Evolutionary conservation across 179 eudicot species (phyloP).

Genomic region (Silene noctiflora): DNA sequence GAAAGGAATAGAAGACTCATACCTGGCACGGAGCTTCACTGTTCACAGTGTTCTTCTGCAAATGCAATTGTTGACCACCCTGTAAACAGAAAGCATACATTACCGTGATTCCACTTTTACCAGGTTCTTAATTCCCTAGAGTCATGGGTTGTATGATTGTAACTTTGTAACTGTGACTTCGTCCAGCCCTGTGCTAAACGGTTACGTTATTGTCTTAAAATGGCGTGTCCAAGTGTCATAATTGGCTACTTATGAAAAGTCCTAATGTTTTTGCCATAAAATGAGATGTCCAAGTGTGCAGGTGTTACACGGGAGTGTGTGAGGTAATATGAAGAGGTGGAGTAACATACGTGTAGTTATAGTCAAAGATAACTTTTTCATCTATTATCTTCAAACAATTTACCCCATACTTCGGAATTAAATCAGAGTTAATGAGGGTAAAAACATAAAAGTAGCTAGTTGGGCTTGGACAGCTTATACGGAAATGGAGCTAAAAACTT

Average conservation of each 20-base stretch:
- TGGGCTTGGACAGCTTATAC: too few relatives aligned
- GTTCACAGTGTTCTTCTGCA: conserved; percentile 15
- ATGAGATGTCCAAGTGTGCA: neutral
- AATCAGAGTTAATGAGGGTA: neutral
- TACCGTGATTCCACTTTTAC: neutral
- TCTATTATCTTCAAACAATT: neutral
- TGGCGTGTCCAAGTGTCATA: neutral
- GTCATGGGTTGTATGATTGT: neutral
- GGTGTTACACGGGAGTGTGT: neutral
- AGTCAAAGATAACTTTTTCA: neutral
- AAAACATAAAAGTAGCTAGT: too few relatives aligned
- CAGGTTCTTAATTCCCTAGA: neutral
- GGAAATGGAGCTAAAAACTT: too few relatives aligned
- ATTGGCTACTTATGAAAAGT: neutral
- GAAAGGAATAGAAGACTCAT: conserved; percentile 12
- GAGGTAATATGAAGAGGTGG: neutral
- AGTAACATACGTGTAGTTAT: neutral
- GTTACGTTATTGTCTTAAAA: too few relatives aligned
- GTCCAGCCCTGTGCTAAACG: neutral
- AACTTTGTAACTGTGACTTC: neutral
- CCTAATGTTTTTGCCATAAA: neutral
- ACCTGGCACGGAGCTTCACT: conserved; percentile 13
- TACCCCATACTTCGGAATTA: neutral
- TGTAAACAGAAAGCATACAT: neutral
- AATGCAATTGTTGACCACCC: neutral